Conservation (phyloP, 495 filamentous ascomycete genomes). For the Lasiosphaeris hirsuta region DNA sequence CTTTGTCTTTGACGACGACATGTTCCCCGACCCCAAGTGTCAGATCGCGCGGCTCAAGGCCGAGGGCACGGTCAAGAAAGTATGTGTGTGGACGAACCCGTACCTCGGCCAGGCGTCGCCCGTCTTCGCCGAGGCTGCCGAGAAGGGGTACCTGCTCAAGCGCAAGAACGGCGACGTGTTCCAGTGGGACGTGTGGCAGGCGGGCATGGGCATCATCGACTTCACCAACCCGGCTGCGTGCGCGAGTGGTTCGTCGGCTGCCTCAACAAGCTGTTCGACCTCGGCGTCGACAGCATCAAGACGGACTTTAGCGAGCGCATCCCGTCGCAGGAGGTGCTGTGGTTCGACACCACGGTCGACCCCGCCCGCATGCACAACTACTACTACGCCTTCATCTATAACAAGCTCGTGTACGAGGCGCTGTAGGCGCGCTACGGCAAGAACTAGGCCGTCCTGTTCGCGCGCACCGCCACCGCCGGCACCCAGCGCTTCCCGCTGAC, state of each 20-base stretch:
- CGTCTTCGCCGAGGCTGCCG: conserved; percentile 60
- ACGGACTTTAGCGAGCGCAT: conserved; percentile 74
- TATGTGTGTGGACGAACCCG: conserved; percentile 71
- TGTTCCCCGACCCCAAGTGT: conserved; percentile 65
- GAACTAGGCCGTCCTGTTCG: conserved; percentile 63
- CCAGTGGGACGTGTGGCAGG: conserved; percentile 74
- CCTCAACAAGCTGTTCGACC: conserved; percentile 57
- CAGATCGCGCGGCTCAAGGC: conserved; percentile 61
- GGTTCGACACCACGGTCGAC: conserved; percentile 53
- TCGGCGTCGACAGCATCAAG: conserved; percentile 68
- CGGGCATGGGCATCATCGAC: conserved; percentile 70
- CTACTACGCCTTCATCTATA: conserved; percentile 69
- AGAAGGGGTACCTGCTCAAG: conserved; percentile 66
- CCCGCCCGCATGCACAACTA: conserved; percentile 70
- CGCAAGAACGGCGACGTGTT: conserved; percentile 65
- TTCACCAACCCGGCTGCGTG: conserved; percentile 69
- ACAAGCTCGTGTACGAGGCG: conserved; percentile 64
- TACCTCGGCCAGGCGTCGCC: conserved; percentile 67
- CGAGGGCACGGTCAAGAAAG: conserved; percentile 53
- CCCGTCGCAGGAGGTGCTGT: conserved; percentile 57
- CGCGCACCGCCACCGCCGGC: conserved; percentile 62
- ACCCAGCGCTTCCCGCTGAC: conserved; percentile 66
- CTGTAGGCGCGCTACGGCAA: conserved; percentile 56
- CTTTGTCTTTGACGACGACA: conserved; percentile 64
- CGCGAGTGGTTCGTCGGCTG: conserved; percentile 57